Percentiles rank a stretch among this genome's conserved stretches.
phyloP scores from a whole-genome alignment of 495 filamentous ascomycete species.

The Aspergillus avenaceus region DNA sequence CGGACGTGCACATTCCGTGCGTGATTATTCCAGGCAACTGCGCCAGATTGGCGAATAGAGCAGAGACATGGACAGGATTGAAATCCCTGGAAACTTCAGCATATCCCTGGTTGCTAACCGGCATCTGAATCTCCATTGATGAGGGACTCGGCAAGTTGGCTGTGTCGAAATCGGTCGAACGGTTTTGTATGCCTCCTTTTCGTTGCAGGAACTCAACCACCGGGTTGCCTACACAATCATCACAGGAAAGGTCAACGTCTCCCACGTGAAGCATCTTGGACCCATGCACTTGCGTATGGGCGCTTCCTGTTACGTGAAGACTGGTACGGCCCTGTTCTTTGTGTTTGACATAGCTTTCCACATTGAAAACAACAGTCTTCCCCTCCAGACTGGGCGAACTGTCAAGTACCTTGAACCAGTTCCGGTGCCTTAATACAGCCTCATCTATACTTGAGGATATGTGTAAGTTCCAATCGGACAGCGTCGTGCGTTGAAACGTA shows the following conservation, averaged over 20 bases:
- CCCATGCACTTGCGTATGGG: neutral
- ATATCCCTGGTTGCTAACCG: slow-evolving; percentile 23
- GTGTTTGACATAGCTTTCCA: slow-evolving; percentile 13
- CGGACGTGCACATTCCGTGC: slow-evolving; percentile 34
- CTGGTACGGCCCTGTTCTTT: neutral
- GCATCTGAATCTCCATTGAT: slow-evolving; percentile 17
- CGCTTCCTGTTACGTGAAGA: slow-evolving; percentile 12
- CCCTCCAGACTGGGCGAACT: slow-evolving; percentile 10
- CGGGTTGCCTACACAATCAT: slow-evolving; percentile 21
- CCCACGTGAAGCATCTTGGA: neutral
- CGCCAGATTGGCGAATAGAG: slow-evolving; percentile 24
- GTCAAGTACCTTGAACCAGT: slow-evolving; percentile 17
- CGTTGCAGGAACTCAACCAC: slow-evolving; percentile 32
- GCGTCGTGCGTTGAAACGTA: slow-evolving; percentile 15
- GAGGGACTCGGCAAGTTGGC: slow-evolving; percentile 9
- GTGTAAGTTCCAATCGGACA: slow-evolving; percentile 8
- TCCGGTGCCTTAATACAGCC: slow-evolving; percentile 14
- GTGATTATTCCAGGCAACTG: slow-evolving; percentile 28
- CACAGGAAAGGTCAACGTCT: slow-evolving; percentile 4
- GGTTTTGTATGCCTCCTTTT: slow-evolving; percentile 8
- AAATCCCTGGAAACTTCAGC: slow-evolving; percentile 28
- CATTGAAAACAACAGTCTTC: slow-evolving; percentile 13
- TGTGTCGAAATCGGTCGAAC: slow-evolving; percentile 8
- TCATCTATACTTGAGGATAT: slow-evolving; percentile 10
- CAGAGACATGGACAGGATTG: slow-evolving; percentile 35